Evolutionary conservation across 805 yeast species (phyloP), one percentile per base, ranked within the genome.

Genomic region (Lipomyces yamadae): DNA sequence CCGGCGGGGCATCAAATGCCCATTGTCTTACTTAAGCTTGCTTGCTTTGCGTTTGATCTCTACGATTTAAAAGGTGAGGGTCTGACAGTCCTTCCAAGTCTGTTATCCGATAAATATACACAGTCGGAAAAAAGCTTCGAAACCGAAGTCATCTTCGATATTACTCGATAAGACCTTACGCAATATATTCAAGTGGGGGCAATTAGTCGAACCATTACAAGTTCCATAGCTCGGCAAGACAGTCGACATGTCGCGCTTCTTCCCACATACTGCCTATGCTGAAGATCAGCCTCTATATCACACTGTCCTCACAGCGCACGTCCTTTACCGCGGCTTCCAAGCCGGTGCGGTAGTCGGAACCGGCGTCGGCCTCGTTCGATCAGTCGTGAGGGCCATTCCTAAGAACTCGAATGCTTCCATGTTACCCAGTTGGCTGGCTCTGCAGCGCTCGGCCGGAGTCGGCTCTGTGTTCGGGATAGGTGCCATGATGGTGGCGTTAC

Each of bases 161-260:
- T 18, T 48, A 24, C 53, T 48, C 53, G 53, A 18, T 13, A 48
- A 6, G 53, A 4, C 11, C 53, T 13, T 15, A 8, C 15, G 3
- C 29, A 2, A 15, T n/a, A 48, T 24, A 15, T 48, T 48, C 53
- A 48, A 48, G 53, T 24, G 24, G 24, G 24, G 24, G 24, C 24
- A 24, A 48, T 48, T n/a, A 2, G 5, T n/a, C 53, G 29, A 24
- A 7, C 18, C 53, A 48, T 24, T 24, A 35, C 29, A 18, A 50
- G 54, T 50, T 8, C 32, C 4, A 13, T 18, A 50, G 32, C 24
- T 50, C 32, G 13, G 1, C 7, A 50, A 29, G 5, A 32, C 54
- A 18, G 54, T n/a, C 53, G 24, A 50, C 54, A 50, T 50, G 55
- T 50, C 55, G 30, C 55, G 55, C 55, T 50, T 50, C 55, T 50